Base-by-base conservation (phyloP, 257 asterid species). In the Cynanchum wilfordii region DNA sequence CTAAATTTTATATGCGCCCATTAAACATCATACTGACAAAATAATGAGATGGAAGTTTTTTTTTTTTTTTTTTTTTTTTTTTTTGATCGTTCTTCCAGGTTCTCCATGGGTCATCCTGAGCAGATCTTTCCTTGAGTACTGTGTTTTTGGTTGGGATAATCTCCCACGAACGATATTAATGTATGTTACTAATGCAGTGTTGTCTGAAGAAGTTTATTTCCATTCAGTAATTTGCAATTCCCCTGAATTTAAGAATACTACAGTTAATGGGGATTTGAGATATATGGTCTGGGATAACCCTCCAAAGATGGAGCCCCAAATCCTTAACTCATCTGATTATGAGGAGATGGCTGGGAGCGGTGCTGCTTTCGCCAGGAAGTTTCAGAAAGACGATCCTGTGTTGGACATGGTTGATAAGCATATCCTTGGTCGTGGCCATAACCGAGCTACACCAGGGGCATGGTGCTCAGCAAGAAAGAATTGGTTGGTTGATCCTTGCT, bases 241-340 rank as follows among this genome's bases (percentile, higher is more conserved):
- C 56, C 90, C 85, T 0, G 93, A 89, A 70, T 95, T 87, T 83
- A 90, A 75, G 77, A 92, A 95, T 86, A 89, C 92, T 0, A 89
- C 97, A 0, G 86, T 95, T 36, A 95, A 95, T 76, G 87, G 91
- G 10, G 96, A 95, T 82, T 75, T 95, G 87, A 86, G 98, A 79
- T 95, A 90, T 72, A 73, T 95, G 49, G 91, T 89, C 15, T 95
- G 99, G 99, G 99, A 95, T 51, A 84, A 89, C 72, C 98, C 99
- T 30, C 99, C 98, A 19, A 90, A 90, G 82, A 95, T 95, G 99
- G 97, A 92, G 75, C 96, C 99, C 47, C 96, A 75, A 68, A 78
- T 82, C 84, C 95, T 95, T 13, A 80, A 79, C 73, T 60, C 82
- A 55, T 76, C 97, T 3, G 86, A 92, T 78, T 95, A 84, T 22